Percentiles rank a stretch among this genome's conserved stretches.
Conservation (phyloP, 345 rosid species). For the Capsella bursapastoris region DNA sequence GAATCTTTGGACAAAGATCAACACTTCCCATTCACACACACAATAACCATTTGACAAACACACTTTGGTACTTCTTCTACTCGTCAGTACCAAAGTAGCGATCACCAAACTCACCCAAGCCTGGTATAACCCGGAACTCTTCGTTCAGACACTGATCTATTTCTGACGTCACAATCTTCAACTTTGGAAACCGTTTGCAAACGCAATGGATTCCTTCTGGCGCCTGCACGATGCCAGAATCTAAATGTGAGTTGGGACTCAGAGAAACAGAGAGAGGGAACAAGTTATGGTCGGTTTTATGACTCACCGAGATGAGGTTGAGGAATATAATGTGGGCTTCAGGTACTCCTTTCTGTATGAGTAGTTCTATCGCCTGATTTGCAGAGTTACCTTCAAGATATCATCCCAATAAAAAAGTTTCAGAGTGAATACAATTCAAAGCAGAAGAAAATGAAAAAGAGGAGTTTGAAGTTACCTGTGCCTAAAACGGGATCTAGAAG, state of each 20-base stretch:
- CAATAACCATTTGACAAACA: constrained; percentile 13
- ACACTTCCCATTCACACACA: constrained; percentile 1
- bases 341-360: constrained; percentile 91
- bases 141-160: constrained; percentile 82
- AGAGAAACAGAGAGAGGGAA: neutral
- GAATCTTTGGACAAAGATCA: neutral
- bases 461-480: constrained; percentile 59
- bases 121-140: constrained; percentile 94
- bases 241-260: neutral
- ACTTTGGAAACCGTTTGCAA: constrained; percentile 73
- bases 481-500: constrained; percentile 96
- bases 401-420: constrained; percentile 10
- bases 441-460: neutral
- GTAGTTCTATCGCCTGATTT: constrained; percentile 88
- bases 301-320: constrained; percentile 87
- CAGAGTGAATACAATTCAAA: constrained; percentile 1
- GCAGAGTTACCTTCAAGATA: constrained; percentile 84
- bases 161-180: constrained; percentile 97
- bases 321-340: constrained; percentile 96
- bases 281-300: neutral
- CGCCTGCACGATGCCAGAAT: constrained; percentile 55
- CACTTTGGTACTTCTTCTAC: constrained; percentile 1
- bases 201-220: constrained; percentile 98
- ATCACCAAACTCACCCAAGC: constrained; percentile 98
- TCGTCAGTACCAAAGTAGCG: constrained; percentile 98